A percentile compares a stretch with the other conserved stretches of the same genome.
phyloP scores from a whole-genome alignment of 371 early-diverging fungal genomes.

The Apophysomyces ossiformis region DNA sequence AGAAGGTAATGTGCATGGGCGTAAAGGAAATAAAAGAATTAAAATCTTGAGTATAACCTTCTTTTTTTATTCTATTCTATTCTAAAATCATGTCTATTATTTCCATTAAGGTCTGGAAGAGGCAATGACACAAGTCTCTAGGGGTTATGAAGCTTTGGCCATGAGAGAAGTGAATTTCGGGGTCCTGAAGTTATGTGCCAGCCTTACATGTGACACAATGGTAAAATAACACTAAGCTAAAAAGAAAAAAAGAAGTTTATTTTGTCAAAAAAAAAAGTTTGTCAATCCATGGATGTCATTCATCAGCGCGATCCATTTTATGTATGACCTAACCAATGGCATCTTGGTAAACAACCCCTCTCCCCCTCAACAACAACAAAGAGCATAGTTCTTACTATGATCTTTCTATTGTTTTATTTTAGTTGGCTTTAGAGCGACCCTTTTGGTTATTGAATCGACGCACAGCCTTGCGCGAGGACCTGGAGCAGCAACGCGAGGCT shows the following conservation, averaged over 20 bases:
- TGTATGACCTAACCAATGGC: constrained; percentile 35
- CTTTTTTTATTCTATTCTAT: no score
- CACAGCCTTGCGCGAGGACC: constrained; percentile 20
- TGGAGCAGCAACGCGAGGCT: constrained; percentile 42
- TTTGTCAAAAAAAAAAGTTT: neutral
- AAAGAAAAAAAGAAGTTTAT: neutral
- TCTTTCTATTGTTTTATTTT: constrained; percentile 3
- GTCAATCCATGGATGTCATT: constrained; percentile 20
- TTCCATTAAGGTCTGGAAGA: constrained; percentile 16
- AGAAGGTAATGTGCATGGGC: constrained; percentile 25
- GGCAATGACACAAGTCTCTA: constrained; percentile 18
- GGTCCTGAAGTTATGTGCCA: constrained; percentile 22
- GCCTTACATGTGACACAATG: constrained; percentile 28
- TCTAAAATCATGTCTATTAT: no score
- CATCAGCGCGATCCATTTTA: constrained; percentile 26
- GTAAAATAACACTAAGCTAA: constrained; percentile 15
- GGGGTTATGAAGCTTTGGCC: constrained; percentile 8
- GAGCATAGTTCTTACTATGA: neutral
- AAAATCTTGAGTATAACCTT: neutral
- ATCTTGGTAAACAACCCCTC: constrained; percentile 31
- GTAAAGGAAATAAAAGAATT: neutral
- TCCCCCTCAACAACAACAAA: no score
- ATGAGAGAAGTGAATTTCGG: neutral
- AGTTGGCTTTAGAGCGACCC: constrained; percentile 44
- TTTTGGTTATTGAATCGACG: constrained; percentile 32